phyloP scores from a whole-genome alignment of 495 filamentous ascomycete genomes.

The Penicillium longicatenatum region DNA sequence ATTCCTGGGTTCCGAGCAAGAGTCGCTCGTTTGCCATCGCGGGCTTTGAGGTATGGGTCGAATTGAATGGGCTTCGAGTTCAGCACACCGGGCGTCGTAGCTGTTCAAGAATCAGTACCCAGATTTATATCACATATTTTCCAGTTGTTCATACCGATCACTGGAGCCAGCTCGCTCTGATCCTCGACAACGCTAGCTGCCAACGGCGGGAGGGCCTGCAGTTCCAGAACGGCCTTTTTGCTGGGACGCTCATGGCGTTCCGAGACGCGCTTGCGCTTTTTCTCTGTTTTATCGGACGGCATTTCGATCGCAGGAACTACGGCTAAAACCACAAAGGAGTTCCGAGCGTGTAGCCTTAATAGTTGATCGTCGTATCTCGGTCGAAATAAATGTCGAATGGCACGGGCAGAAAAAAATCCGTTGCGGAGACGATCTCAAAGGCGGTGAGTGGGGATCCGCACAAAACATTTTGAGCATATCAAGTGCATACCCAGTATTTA shows the following conservation, averaged over 20 bases:
- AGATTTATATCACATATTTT: constrained; percentile 13
- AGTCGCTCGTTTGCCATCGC: constrained; percentile 38
- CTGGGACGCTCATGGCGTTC: constrained; percentile 55
- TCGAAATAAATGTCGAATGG: constrained; percentile 32
- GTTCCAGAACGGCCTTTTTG: constrained; percentile 64
- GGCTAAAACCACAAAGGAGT: constrained; percentile 2
- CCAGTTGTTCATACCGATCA: constrained; percentile 44
- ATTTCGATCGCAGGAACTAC: constrained; percentile 36
- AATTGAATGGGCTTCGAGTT: constrained; percentile 58
- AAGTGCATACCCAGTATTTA: constrained; percentile 25
- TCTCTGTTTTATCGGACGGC: constrained; percentile 55
- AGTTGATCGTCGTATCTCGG: constrained; percentile 15
- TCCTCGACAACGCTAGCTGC: constrained; percentile 62
- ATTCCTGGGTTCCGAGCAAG: constrained; percentile 46
- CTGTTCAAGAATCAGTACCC: constrained; percentile 39
- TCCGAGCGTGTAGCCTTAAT: constrained; percentile 15
- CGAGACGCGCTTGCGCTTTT: constrained; percentile 73
- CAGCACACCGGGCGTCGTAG: constrained; percentile 66
- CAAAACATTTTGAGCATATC: constrained; percentile 25
- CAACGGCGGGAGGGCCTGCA: constrained; percentile 39
- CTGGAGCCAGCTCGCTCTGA: constrained; percentile 60
- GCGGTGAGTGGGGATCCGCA: constrained; percentile 25
- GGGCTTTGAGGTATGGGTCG: constrained; percentile 62
- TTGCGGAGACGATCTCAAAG: constrained; percentile 18
- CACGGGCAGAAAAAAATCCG: constrained; percentile 34